Evolutionary conservation across 305 asterid species (phyloP).

Genomic region (Petunia hybrid): DNA sequence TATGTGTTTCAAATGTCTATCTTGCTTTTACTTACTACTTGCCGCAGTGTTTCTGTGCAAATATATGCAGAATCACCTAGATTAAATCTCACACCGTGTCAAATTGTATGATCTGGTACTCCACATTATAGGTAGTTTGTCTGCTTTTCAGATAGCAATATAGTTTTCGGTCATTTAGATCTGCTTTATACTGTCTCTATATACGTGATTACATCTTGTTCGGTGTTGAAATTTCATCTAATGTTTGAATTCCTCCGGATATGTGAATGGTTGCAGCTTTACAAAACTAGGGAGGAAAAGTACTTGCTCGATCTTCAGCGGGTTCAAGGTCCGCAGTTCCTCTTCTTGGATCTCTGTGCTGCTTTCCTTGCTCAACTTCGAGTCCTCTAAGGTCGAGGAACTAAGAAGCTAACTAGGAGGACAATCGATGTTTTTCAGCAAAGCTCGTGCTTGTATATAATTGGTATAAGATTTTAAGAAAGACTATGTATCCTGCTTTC

Average conservation of each 20-base stretch:
- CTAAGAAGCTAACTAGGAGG: slow-evolving; percentile 37
- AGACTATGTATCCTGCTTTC: too few species aligned
- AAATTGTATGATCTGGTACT: neutral
- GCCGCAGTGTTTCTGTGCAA: slow-evolving; percentile 5
- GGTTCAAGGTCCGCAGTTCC: slow-evolving; percentile 86
- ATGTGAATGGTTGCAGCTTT: slow-evolving; percentile 59
- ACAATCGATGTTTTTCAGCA: slow-evolving; percentile 36
- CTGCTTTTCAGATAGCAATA: neutral
- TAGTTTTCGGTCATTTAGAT: neutral
- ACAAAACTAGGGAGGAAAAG: slow-evolving; percentile 87
- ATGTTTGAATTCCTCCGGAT: slow-evolving; percentile 10
- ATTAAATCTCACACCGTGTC: neutral
- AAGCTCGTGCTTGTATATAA: slow-evolving; percentile 51
- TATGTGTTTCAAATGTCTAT: neutral
- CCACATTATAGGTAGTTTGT: neutral
- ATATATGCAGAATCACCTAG: neutral
- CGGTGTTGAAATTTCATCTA: neutral
- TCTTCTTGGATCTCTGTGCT: slow-evolving; percentile 85
- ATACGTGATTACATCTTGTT: neutral
- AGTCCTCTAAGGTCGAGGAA: slow-evolving; percentile 56
- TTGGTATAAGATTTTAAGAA: slow-evolving; percentile 13
- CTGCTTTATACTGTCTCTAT: neutral
- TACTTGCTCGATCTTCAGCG: slow-evolving; percentile 92
- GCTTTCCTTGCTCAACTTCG: slow-evolving; percentile 90
- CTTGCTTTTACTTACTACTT: neutral